These are phyloP conservation scores for Vaccinium darrowii DNA, from an alignment of 148 eudicot species.

Conservation along the genomic window DNA sequence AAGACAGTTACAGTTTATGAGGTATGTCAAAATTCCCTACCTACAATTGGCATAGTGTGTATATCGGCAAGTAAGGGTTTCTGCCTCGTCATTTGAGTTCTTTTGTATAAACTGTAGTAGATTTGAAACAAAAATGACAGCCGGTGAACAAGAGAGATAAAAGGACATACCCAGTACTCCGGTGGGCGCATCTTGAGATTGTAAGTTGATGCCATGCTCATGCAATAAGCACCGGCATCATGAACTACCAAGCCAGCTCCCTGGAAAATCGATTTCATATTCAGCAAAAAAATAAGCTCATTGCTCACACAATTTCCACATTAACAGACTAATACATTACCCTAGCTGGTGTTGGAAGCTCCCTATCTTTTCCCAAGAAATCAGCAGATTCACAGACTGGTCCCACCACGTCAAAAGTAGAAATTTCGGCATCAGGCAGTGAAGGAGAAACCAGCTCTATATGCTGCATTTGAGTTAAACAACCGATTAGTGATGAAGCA, in stretches of 20 bases:
- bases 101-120: background rate
- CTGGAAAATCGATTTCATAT: constrained; percentile 33
- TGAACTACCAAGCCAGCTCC: constrained; percentile 94
- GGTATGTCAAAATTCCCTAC: background rate
- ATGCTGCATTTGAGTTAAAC: constrained; percentile 48
- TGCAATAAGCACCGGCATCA: constrained; percentile 98
- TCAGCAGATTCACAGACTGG: constrained; percentile 99
- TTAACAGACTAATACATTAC: constrained; percentile 32
- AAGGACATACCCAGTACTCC: constrained; percentile 80
- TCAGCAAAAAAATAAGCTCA: background rate
- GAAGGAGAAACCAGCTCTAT: constrained; percentile 87
- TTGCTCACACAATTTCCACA: background rate
- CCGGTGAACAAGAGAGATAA: background rate
- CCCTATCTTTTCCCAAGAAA: constrained; percentile 91
- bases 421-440: constrained; percentile 51
- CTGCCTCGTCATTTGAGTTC: background rate
- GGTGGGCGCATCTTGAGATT: constrained; percentile 99
- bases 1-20: background rate
- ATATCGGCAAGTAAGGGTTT: background rate
- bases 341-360: constrained; percentile 70
- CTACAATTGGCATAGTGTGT: background rate
- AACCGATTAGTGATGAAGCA: background rate
- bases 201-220: constrained; percentile 99
- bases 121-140: background rate
- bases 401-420: constrained; percentile 88